These are phyloP conservation scores for Diaporthe citri DNA, from an alignment of 2,329 filamentous ascomycete genomes.

Conservation along the genomic window DNA sequence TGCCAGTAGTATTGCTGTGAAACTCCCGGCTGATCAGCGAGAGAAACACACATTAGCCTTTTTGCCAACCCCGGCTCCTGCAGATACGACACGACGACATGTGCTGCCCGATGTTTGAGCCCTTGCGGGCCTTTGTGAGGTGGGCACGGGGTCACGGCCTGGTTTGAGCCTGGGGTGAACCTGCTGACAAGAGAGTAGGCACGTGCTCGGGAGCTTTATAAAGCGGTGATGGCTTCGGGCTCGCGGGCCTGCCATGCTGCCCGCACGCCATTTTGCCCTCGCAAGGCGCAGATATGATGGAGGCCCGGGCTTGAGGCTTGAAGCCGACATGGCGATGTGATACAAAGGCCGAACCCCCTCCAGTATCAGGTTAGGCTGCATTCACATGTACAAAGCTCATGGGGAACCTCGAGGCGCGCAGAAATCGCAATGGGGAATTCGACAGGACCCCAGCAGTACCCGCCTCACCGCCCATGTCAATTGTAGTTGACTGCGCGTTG, in stretches of 20 bases:
- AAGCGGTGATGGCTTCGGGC: conserved; percentile 1
- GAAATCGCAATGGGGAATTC: too few species aligned
- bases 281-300: too few species aligned
- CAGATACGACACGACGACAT: conserved; percentile 4
- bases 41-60: conserved; percentile 8
- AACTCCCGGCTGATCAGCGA: conserved; percentile 19
- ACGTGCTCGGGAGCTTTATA: not conserved
- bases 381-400: not conserved
- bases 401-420: not conserved
- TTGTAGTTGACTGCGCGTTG: not conserved
- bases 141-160: not conserved
- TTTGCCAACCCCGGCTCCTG: conserved; percentile 13
- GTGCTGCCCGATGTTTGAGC: not conserved
- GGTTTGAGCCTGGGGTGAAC: not conserved
- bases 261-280: not conserved
- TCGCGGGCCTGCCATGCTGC: not conserved
- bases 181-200: not conserved
- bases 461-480: not conserved
- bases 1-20: not conserved
- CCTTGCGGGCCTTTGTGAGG: not conserved
- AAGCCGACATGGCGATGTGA: not conserved
- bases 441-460: too few species aligned
- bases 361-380: not conserved
- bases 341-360: too few species aligned
- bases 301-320: not conserved